phyloP scores from a whole-genome alignment of 768 basidiomycete genomes.

The Hygrophorus pudorinus region DNA sequence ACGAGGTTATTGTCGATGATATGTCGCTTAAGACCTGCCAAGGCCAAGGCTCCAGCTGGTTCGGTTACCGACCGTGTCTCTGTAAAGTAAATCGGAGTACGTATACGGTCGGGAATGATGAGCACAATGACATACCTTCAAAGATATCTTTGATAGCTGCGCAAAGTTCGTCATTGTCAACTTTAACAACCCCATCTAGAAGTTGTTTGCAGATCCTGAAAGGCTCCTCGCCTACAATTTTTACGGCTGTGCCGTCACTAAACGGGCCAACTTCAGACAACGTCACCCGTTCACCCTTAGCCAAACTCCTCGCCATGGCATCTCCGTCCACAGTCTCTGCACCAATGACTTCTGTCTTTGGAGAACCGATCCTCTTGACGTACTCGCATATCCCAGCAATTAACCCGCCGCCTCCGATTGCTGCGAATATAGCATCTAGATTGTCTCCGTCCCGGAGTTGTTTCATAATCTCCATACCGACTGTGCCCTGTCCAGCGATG shows the following conservation, averaged over 20 bases:
- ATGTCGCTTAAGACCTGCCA: conserved; percentile 87
- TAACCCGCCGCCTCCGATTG: conserved; percentile 93
- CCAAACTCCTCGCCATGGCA: conserved; percentile 81
- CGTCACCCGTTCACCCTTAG: conserved; percentile 71
- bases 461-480: conserved; percentile 91
- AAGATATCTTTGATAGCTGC: conserved; percentile 99
- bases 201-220: conserved; percentile 86
- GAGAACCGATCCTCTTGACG: conserved; percentile 85
- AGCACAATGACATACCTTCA: conserved; percentile 55
- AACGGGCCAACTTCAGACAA: conserved; percentile 91
- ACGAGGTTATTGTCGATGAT: conserved; percentile 74
- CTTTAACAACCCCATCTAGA: conserved; percentile 74
- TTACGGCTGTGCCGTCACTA: conserved; percentile 95
- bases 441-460: conserved; percentile 68
- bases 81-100: conserved; percentile 19
- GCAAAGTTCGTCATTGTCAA: conserved; percentile 93
- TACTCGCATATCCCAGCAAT: conserved; percentile 88
- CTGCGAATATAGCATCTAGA: conserved; percentile 78
- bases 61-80: conserved; percentile 96
- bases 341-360: conserved; percentile 72
- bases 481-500: conserved; percentile 94
- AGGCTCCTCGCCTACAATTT: conserved; percentile 89
- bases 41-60: conserved; percentile 86
- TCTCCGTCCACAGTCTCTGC: conserved; percentile 95
- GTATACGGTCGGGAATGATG: neutral